Base-by-base conservation (phyloP, 2,329 filamentous ascomycete species). In the Dryadomyces sulphureus region DNA sequence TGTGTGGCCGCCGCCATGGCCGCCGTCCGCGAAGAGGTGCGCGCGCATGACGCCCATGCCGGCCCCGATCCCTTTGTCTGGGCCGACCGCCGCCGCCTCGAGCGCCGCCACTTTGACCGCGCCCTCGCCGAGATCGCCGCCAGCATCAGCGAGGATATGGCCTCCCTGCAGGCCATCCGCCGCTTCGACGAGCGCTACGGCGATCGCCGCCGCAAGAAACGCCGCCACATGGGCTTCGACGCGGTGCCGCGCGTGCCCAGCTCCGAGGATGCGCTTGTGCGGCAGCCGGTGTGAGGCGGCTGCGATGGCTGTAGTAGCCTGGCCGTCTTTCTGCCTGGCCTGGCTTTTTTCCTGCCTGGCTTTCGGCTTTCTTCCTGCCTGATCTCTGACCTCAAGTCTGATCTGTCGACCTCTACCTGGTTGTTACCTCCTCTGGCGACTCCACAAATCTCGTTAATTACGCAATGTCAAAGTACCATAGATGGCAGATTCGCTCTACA, bases 151-250 rank as follows among this genome's bases (percentile, higher is more conserved):
- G 90, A 95, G 62, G 89, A 98, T 57, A 96, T 95, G 90, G 72
- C 77, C 42, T 86, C 79, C 27, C 67, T 98, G 51, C 77, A 78
- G 53, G 84, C 85, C 12, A 94, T 98, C 56, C 76, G 86, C 55
- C 93, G 93, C 64, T 98, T 96, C 58, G 92, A 98, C 59, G 86
- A 94, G 64, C 84, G 90, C 60, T 98, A 89, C 60, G 90, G 92
- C 22, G 88, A 94, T 59, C 75, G 81, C 54, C 73, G 76, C 57
- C 77, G 75, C 59, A 79, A 75, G 61, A 77, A 65, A 56, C 62
- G 61, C 46, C 66, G 65, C 49, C 62, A 59, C 7, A 74, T 82
- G 63, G 79, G 79, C 1, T 83, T 83, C 55, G 75, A 67, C 43
- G 64, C 72, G 2, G 56, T 65, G 4, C 56, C 60, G 0, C 66